Conservation (phyloP, 1,284 basidiomycete genomes). For the Malassezia dermatis region DNA sequence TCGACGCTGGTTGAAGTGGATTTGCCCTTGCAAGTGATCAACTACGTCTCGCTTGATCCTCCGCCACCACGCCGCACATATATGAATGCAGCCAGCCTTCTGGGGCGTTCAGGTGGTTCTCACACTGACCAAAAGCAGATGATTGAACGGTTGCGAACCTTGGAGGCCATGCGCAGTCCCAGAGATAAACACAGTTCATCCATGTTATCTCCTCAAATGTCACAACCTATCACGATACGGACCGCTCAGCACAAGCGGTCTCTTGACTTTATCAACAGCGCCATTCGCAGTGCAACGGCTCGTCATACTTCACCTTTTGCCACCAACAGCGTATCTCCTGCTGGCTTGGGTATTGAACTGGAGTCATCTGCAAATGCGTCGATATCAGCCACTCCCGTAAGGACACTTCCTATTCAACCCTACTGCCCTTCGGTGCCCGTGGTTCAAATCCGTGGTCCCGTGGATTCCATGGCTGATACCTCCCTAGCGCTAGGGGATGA, state of each 20-base stretch:
- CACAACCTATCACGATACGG: neutral
- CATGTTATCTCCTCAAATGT: neutral
- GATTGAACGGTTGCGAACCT: constrained; percentile 33
- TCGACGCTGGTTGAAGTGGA: constrained; percentile 51
- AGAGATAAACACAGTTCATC: neutral
- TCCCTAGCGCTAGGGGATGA: constrained; percentile 16
- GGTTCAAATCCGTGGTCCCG: neutral
- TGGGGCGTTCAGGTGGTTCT: constrained; percentile 6
- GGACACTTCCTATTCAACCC: neutral
- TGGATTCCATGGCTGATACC: neutral
- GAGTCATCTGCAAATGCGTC: neutral
- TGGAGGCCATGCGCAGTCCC: constrained; percentile 37
- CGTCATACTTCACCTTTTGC: constrained; percentile 19
- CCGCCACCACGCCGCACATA: constrained; percentile 51
- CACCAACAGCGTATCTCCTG: constrained; percentile 17
- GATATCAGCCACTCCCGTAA: neutral
- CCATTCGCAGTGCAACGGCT: constrained; percentile 46
- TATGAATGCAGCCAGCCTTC: neutral
- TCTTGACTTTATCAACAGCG: constrained; percentile 47
- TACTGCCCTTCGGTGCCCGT: neutral
- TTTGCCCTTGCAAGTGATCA: constrained; percentile 64
- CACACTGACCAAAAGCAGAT: constrained; percentile 13
- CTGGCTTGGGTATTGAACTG: constrained; percentile 37
- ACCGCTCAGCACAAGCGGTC: constrained; percentile 40
- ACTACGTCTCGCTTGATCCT: constrained; percentile 70